These are phyloP conservation scores for Aspergillus spinulosporus DNA, from an alignment of 2,329 filamentous ascomycete species.

Conservation along the genomic window DNA sequence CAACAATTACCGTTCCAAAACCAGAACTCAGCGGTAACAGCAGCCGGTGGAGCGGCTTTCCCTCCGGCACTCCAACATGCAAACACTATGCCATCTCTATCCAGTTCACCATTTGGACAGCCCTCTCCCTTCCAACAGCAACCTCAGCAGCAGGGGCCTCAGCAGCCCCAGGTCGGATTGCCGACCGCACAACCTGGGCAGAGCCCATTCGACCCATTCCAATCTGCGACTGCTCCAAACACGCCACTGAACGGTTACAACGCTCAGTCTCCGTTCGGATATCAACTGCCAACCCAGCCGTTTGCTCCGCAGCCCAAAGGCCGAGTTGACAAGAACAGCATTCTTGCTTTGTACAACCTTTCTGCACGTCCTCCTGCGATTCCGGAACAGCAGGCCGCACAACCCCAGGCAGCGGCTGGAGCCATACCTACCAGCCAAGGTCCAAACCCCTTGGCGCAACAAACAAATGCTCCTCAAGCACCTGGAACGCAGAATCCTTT, in stretches of 20 bases:
- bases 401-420: conserved; percentile 23
- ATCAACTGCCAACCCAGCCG: conserved; percentile 3
- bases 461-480: conserved; percentile 24
- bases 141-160: conserved; percentile 25
- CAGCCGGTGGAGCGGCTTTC: conserved; percentile 15
- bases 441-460: conserved; percentile 20
- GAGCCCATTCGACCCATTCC: conserved; percentile 37
- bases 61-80: conserved; percentile 35
- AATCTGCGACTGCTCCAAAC: conserved; percentile 29
- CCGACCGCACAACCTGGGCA: conserved; percentile 21
- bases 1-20: conserved; percentile 26
- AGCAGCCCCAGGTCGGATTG: conserved; percentile 26
- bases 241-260: conserved; percentile 30
- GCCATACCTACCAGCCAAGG: conserved; percentile 24
- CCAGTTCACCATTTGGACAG: conserved; percentile 34
- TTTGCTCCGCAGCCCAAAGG: conserved; percentile 44
- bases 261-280: conserved; percentile 18
- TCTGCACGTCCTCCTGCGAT: conserved; percentile 40
- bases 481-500: conserved; percentile 31
- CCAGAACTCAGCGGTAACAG: conserved; percentile 18
- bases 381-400: conserved; percentile 32
- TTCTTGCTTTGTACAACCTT: conserved; percentile 50
- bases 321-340: conserved; percentile 49
- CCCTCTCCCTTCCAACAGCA: conserved; percentile 29
- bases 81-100: conserved; percentile 41